phyloP scores from a whole-genome alignment of 768 basidiomycete species.

The Sarcodon aspratus region DNA sequence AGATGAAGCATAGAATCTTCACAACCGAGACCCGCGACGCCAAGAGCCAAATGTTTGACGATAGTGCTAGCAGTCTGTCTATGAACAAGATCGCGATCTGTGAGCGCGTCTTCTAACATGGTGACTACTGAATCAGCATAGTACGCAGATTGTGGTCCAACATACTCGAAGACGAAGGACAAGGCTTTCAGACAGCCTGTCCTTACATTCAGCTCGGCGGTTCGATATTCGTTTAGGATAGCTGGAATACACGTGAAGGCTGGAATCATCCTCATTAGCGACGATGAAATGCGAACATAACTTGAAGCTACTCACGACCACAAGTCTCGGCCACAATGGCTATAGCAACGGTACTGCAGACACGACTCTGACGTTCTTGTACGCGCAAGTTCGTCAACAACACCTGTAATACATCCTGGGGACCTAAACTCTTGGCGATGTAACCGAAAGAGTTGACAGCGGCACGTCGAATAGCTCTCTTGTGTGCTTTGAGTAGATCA shows the following conservation, averaged over 20 bases:
- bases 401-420: constrained; percentile 94
- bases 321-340: constrained; percentile 93
- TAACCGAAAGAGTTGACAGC: constrained; percentile 99
- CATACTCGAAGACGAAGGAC: constrained; percentile 99
- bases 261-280: constrained; percentile 11
- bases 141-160: constrained; percentile 92
- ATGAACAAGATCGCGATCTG: constrained; percentile 96
- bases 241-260: constrained; percentile 99
- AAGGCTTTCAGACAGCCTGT: constrained; percentile 98
- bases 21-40: constrained; percentile 92
- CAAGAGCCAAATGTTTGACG: constrained; percentile 94
- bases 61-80: constrained; percentile 97
- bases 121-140: constrained; percentile 97
- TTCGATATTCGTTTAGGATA: constrained; percentile 96
- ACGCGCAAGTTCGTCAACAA: constrained; percentile 93
- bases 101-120: constrained; percentile 96
- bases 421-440: constrained; percentile 98
- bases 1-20: constrained; percentile 97
- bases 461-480: constrained; percentile 96
- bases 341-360: constrained; percentile 97
- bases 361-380: constrained; percentile 97
- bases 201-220: constrained; percentile 95
- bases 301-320: constrained; percentile 38
- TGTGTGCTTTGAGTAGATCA: constrained; percentile 96
- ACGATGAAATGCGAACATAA: neutral